A percentile compares a stretch with the other conserved stretches of the same genome.
phyloP scores from a whole-genome alignment of 768 basidiomycete species.

The Amanita thiersii region DNA sequence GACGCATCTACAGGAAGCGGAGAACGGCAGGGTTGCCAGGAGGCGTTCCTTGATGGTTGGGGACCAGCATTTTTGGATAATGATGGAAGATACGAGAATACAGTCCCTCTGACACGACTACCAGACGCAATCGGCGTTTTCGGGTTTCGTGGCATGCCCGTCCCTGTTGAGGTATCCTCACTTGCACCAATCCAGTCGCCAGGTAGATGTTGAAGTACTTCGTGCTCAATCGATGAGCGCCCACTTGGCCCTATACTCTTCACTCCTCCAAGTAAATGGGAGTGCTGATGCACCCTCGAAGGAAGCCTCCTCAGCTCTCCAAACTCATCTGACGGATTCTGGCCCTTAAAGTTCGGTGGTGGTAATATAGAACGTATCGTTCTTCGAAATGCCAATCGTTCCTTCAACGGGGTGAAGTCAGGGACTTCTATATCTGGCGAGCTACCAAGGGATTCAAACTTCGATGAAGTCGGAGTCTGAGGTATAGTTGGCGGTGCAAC shows the following conservation, averaged over 20 bases:
- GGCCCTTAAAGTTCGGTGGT: conserved; percentile 15
- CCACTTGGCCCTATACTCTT: no score
- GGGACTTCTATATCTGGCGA: conserved; percentile 32
- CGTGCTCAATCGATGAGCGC: no score
- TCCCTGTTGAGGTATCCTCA: not conserved
- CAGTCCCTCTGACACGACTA: conserved; percentile 45
- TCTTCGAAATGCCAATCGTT: conserved; percentile 21
- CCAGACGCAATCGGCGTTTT: conserved; percentile 26
- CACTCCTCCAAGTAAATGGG: no score
- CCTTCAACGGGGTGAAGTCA: conserved; percentile 42
- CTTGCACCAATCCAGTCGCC: not conserved
- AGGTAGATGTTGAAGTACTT: not conserved
- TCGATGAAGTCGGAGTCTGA: conserved; percentile 16
- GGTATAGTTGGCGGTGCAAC: conserved; percentile 50
- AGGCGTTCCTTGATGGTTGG: no score
- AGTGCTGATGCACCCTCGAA: conserved; percentile 39
- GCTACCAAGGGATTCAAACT: conserved; percentile 7
- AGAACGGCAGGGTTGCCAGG: no score
- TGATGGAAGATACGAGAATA: conserved; percentile 55
- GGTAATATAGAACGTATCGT: conserved; percentile 18
- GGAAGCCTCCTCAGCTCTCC: conserved; percentile 23
- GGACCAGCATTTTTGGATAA: conserved; percentile 38
- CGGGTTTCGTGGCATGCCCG: no score
- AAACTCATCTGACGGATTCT: conserved; percentile 15
- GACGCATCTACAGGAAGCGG: no score